Base-by-base conservation (phyloP, 2,329 filamentous ascomycete genomes). In the Penicillium aurantiogriseum region DNA sequence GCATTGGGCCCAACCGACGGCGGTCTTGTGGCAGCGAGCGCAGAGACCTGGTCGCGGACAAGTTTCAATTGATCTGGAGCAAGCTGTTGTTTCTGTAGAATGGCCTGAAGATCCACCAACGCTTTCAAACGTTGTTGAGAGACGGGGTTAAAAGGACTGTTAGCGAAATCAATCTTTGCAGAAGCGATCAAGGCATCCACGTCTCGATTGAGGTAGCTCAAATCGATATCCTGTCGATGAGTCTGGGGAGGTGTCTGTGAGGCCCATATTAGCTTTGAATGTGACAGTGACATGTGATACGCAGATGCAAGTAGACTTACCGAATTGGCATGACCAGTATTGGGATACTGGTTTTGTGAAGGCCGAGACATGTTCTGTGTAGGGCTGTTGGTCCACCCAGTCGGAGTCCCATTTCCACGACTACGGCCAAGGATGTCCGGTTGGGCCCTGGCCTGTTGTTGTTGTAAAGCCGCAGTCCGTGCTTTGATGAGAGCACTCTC, bases 401-500 rank as follows among this genome's bases (percentile, higher is more conserved):
- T 80, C 55, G 82, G 82, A 35, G 83, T 80, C 56, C 80, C 74
- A 67, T 77, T 73, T 67, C 71, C 80, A 65, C 78, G 83, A 69
- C 74, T 78, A 63, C 80, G 81, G 60, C 77, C 79, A 63, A 80
- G 80, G 21, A 83, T 69, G 57, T 85, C 82, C 60, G 83, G 82
- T 61, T 86, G 84, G 50, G 74, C 79, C 63, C 83, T 81, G 45
- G 74, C 72, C 61, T 81, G 75, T 51, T 79, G 77, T 47, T 77
- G 74, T 57, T 81, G 76, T 48, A 81, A 68, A 25, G 79, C 78
- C n/a, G 82, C 80, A 44, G 83, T 85, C 60, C 83, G 82, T 51
- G 90, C 91, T 75, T 94, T 96, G 74, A 94, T 91, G 58, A 99
- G 81, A 50, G 93, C 92, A 75, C 91, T 96, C 75, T 99, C 94